A percentile compares a stretch with the other conserved stretches of the same genome.
These are phyloP conservation scores for Acacia melanoxylon DNA, from an alignment of 306 rosid species.

Conservation along the genomic window DNA sequence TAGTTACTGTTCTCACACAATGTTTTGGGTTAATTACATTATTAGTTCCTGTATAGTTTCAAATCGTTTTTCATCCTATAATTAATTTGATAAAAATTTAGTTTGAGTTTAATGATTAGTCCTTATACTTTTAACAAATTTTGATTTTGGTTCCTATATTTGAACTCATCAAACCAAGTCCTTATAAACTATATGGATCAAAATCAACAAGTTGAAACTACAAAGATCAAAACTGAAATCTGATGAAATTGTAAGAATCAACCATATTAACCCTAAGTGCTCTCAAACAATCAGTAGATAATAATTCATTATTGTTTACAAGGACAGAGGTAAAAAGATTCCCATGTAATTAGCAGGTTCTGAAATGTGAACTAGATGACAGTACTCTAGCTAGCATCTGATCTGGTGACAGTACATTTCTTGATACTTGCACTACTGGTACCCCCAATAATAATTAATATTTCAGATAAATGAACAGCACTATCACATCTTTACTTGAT, in stretches of 20 bases:
- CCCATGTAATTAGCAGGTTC: constrained; percentile 69
- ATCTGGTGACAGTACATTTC: constrained; percentile 38
- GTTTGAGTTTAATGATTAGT: no score
- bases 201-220: no score
- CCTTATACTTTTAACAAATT: no score
- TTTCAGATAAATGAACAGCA: constrained; percentile 23
- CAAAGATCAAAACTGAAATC: no score
- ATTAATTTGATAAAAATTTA: no score
- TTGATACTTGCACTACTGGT: constrained; percentile 36
- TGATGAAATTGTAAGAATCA: no score
- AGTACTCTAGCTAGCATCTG: constrained; percentile 30
- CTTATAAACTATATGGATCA: no score
- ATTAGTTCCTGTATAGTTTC: no score
- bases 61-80: no score
- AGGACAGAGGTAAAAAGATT: constrained; percentile 58
- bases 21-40: constrained; percentile 3
- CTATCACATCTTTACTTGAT: constrained; percentile 29
- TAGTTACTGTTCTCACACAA: constrained; percentile 45
- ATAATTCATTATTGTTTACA: constrained; percentile 28
- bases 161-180: no score
- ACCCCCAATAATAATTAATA: neutral
- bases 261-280: no score
- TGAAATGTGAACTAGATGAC: constrained; percentile 35
- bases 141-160: no score
- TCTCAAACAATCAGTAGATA: neutral